Evolutionary conservation across 2,329 filamentous ascomycete genomes (phyloP).

Genomic region (Fusarium tupiense): DNA sequence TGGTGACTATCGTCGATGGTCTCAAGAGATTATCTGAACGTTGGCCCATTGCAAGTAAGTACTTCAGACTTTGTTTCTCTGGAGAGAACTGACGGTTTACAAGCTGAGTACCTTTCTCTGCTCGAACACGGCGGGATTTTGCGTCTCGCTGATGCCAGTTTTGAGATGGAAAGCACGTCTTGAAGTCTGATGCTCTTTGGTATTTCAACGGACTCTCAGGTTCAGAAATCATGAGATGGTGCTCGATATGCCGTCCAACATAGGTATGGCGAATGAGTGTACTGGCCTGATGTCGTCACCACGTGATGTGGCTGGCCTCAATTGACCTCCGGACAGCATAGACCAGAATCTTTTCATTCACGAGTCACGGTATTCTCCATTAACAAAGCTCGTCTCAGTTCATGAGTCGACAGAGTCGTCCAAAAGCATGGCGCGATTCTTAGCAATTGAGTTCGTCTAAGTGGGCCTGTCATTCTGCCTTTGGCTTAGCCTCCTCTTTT

Average conservation of each 20-base stretch:
- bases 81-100: neutral
- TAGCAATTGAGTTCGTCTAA: neutral
- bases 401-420: neutral
- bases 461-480: slow-evolving; percentile 2
- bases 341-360: too few species aligned
- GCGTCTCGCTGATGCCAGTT: neutral
- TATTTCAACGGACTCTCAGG: neutral
- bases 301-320: neutral
- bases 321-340: neutral
- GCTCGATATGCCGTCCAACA: neutral
- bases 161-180: neutral
- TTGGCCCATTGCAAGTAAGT: slow-evolving; percentile 2
- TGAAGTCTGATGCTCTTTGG: neutral
- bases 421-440: neutral
- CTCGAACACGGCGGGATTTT: neutral
- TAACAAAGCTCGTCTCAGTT: neutral
- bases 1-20: neutral
- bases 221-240: neutral
- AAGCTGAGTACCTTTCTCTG: slow-evolving; percentile 2
- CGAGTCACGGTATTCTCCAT: neutral
- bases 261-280: neutral
- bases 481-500: neutral
- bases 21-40: neutral
- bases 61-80: neutral
- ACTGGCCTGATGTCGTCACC: neutral